Evolutionary conservation across 371 early-diverging fungal species (phyloP).

Genomic region (Mucor irregularis): DNA sequence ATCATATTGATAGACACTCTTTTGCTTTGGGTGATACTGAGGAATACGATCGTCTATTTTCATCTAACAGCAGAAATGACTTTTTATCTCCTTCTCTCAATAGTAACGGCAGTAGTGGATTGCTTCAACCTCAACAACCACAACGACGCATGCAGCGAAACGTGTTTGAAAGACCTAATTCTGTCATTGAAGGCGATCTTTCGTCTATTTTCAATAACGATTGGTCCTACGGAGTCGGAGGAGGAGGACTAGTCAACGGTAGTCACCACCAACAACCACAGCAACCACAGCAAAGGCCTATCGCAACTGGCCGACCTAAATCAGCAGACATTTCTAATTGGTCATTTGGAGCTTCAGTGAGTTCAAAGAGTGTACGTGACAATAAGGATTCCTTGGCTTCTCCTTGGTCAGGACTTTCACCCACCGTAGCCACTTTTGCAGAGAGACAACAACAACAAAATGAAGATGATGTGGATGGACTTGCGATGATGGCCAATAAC

Average conservation of each 20-base stretch:
- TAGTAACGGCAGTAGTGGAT: no score
- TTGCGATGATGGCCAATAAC: conserved; percentile 15
- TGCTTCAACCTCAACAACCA: no score
- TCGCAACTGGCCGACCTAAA: conserved; percentile 42
- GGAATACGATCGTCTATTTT: conserved; percentile 46
- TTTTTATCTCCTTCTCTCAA: background rate
- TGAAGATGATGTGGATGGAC: conserved; percentile 10
- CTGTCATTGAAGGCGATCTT: conserved; percentile 48
- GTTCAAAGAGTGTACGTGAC: conserved; percentile 12
- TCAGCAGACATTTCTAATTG: conserved; percentile 67
- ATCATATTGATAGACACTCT: conserved; percentile 71
- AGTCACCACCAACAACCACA: background rate
- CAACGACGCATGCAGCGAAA: background rate
- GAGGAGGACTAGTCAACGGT: background rate
- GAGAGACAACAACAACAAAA: conserved; percentile 17
- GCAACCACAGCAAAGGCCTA: background rate
- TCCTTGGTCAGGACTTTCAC: conserved; percentile 36
- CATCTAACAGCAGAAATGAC: conserved; percentile 28
- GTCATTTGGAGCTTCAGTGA: conserved; percentile 37
- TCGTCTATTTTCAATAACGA: conserved; percentile 45
- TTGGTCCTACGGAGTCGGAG: conserved; percentile 24
- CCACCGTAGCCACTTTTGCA: conserved; percentile 36
- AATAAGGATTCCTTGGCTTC: conserved; percentile 1
- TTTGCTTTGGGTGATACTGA: conserved; percentile 60
- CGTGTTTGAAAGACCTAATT: conserved; percentile 38